A percentile compares a stretch with the other conserved stretches of the same genome.
These are phyloP conservation scores for Vigna angularis DNA, from an alignment of 306 rosid genomes.

Conservation along the genomic window DNA sequence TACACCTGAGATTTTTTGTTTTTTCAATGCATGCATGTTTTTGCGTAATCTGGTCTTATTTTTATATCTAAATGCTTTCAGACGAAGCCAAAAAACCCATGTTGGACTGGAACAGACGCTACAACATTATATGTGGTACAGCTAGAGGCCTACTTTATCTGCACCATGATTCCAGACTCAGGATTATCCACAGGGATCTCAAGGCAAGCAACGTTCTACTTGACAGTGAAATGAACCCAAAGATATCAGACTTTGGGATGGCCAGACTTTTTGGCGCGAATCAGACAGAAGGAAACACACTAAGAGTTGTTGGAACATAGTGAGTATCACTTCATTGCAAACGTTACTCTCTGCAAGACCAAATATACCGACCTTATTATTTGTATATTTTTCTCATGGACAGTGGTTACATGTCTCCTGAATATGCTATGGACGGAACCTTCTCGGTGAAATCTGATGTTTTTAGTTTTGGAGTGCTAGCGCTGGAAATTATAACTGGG, in stretches of 20 bases:
- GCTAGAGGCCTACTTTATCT: conserved; percentile 83
- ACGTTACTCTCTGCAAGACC: not conserved
- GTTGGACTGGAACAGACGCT: conserved; percentile 66
- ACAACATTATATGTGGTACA: conserved; percentile 67
- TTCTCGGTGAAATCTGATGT: conserved; percentile 80
- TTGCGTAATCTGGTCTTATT: not conserved
- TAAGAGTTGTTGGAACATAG: conserved; percentile 85
- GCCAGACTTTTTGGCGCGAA: conserved; percentile 68
- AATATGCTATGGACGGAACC: conserved; percentile 77
- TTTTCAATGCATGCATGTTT: not conserved
- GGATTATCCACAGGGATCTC: conserved; percentile 85
- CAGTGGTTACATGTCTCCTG: conserved; percentile 89
- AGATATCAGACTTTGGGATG: conserved; percentile 87
- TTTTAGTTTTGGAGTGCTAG: conserved; percentile 81
- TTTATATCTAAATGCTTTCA: conserved; percentile 33
- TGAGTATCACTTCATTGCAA: conserved; percentile 48
- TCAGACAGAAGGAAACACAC: conserved; percentile 71
- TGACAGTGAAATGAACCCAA: conserved; percentile 68
- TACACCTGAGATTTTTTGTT: not conserved
- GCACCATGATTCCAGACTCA: conserved; percentile 77
- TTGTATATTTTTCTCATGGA: conserved; percentile 1
- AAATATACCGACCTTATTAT: not conserved
- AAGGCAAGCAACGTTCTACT: conserved; percentile 79
- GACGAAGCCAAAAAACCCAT: conserved; percentile 48
- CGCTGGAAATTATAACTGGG: conserved; percentile 69